A percentile compares a stretch with the other conserved stretches of the same genome.
phyloP scores from a whole-genome alignment of 139 green algal genomes.

The Chlorella sp. region DNA sequence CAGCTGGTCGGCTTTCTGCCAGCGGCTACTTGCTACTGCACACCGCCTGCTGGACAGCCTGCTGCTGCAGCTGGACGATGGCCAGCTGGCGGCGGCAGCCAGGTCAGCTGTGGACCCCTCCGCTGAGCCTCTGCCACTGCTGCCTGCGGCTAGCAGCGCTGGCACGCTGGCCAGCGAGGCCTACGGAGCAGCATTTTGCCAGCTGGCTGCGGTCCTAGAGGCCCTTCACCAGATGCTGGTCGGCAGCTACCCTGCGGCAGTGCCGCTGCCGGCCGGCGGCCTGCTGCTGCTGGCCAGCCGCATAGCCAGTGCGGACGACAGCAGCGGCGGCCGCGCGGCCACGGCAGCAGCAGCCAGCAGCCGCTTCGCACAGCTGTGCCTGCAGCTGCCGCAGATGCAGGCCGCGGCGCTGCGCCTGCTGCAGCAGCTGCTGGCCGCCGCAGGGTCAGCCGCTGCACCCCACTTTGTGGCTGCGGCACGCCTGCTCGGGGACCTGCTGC shows the following conservation, averaged over 20 bases:
- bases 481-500: conserved; percentile 50
- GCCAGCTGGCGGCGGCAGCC: not conserved
- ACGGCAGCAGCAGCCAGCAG: conserved; percentile 35
- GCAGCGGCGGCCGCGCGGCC: conserved; percentile 34
- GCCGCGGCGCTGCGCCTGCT: conserved; percentile 45
- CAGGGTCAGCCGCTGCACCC: conserved; percentile 38
- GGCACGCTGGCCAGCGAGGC: not conserved
- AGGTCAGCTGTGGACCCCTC: conserved; percentile 7
- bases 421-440: conserved; percentile 39
- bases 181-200: conserved; percentile 10
- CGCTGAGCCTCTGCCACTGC: conserved; percentile 18
- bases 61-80: conserved; percentile 20
- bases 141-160: not conserved
- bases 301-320: conserved; percentile 54
- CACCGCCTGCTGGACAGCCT: conserved; percentile 58
- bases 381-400: conserved; percentile 45
- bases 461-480: conserved; percentile 46
- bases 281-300: conserved; percentile 53
- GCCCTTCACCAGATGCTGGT: conserved; percentile 49
- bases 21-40: conserved; percentile 42
- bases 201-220: conserved; percentile 39
- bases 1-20: conserved; percentile 40
- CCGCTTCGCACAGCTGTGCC: conserved; percentile 49
- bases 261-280: conserved; percentile 47
- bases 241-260: conserved; percentile 25